These are phyloP conservation scores for Massariosphaeria phaeospora DNA, from an alignment of 495 filamentous ascomycete species.

Conservation along the genomic window DNA sequence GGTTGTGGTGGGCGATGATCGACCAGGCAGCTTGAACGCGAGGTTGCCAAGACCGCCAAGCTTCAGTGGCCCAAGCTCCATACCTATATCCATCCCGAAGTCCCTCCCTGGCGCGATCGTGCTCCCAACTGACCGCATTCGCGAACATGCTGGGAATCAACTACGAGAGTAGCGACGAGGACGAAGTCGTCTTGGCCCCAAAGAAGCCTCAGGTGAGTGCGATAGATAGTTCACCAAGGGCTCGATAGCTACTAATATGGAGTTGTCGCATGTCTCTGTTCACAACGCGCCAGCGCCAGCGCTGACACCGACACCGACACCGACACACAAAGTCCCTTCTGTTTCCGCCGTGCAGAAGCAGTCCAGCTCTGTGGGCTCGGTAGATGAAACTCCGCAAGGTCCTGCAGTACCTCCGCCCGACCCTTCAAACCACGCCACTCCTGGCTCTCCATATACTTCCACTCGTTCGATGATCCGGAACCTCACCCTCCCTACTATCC, in stretches of 20 bases:
- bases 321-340: neutral
- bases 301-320: neutral
- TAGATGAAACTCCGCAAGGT: too few relatives aligned
- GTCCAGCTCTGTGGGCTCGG: too few relatives aligned
- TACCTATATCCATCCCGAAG: neutral
- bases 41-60: neutral
- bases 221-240: conserved; percentile 1
- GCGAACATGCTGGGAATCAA: conserved; percentile 29
- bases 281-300: neutral
- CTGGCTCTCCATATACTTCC: conserved; percentile 64
- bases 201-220: conserved; percentile 15
- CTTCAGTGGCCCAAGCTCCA: conserved; percentile 28
- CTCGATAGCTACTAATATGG: conserved; percentile 35
- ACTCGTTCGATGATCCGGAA: conserved; percentile 65
- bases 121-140: too few relatives aligned
- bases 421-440: conserved; percentile 35
- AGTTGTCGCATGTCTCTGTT: conserved; percentile 1
- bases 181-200: conserved; percentile 12
- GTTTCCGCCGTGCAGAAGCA: neutral
- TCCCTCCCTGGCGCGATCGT: too few relatives aligned
- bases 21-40: conserved; percentile 27
- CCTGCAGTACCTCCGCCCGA: conserved; percentile 42
- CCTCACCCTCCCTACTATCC: conserved; percentile 76
- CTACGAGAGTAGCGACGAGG: conserved; percentile 34
- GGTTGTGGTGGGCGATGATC: conserved; percentile 29